A percentile compares a stretch with the other conserved stretches of the same genome.
Evolutionary conservation across 2,329 filamentous ascomycete genomes (phyloP).

Genomic region (Phaeophleospora eucalypticola): DNA sequence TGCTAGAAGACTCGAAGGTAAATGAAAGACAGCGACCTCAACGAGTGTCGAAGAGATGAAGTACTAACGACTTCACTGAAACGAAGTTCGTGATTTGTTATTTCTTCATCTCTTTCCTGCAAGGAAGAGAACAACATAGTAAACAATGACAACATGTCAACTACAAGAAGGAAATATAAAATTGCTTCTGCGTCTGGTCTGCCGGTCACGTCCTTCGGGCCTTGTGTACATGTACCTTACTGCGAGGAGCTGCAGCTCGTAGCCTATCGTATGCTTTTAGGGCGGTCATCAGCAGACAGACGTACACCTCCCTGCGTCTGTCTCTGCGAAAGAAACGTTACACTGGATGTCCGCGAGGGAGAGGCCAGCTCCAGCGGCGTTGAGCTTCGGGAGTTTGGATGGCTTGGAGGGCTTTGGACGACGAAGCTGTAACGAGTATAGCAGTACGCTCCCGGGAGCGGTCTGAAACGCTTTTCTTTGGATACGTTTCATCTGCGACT

Average conservation of each 20-base stretch:
- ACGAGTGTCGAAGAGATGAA: background rate
- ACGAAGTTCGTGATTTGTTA: background rate
- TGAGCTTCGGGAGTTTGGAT: too few species aligned
- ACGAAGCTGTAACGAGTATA: too few species aligned
- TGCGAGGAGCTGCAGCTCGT: background rate
- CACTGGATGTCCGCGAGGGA: too few species aligned
- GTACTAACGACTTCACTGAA: background rate
- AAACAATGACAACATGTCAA: background rate
- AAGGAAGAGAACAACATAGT: background rate
- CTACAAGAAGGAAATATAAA: background rate
- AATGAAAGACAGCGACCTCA: background rate
- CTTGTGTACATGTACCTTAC: constrained; percentile 1
- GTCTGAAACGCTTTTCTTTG: too few species aligned
- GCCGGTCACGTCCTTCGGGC: too few species aligned
- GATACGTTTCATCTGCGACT: background rate
- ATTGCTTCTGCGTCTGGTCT: too few species aligned
- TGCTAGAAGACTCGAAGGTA: too few species aligned
- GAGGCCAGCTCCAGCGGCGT: too few species aligned
- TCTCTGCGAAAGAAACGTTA: background rate
- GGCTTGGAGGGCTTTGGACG: too few species aligned
- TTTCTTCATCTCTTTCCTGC: background rate
- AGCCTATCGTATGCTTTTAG: background rate
- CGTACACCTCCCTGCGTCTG: background rate
- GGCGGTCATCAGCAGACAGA: constrained; percentile 1
- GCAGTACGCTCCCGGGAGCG: too few species aligned